These are phyloP conservation scores for Aspergillus cavernicola DNA, from an alignment of 495 filamentous ascomycete species.

Conservation along the genomic window DNA sequence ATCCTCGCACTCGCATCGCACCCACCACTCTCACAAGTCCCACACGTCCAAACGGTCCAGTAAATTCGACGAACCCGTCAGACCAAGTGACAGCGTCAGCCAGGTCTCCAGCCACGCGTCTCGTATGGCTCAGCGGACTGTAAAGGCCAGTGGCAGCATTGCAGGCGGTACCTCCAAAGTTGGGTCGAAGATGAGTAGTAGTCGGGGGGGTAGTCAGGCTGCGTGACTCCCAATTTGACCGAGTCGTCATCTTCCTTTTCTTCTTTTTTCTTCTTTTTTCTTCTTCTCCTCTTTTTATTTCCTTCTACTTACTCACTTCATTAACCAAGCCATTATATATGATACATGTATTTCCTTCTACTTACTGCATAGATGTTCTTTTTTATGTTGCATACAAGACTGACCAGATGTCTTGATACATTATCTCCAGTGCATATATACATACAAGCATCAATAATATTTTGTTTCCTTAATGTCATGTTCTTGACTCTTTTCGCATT, in stretches of 20 bases:
- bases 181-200: slow-evolving; percentile 28
- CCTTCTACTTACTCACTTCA: background rate
- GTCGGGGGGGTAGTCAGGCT: slow-evolving; percentile 33
- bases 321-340: background rate
- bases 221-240: slow-evolving; percentile 12
- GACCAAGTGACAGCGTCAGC: slow-evolving; percentile 65
- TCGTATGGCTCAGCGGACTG: slow-evolving; percentile 34
- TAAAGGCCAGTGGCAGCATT: slow-evolving; percentile 30
- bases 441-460: too few species aligned
- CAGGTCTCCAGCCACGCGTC: slow-evolving; percentile 48
- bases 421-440: too few species aligned
- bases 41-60: slow-evolving; percentile 28
- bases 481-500: too few species aligned
- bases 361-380: too few species aligned
- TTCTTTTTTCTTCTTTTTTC: slow-evolving; percentile 6
- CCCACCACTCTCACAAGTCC: slow-evolving; percentile 27
- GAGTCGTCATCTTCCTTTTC: slow-evolving; percentile 7
- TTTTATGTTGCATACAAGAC: too few species aligned
- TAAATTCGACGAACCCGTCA: slow-evolving; percentile 43
- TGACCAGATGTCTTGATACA: too few species aligned
- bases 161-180: slow-evolving; percentile 20
- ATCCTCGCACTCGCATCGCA: slow-evolving; percentile 31
- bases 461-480: too few species aligned
- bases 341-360: too few species aligned
- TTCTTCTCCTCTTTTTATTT: background rate